Conservation (phyloP, 352 stramenopile genomes). For the Globisporangium spiculum region DNA sequence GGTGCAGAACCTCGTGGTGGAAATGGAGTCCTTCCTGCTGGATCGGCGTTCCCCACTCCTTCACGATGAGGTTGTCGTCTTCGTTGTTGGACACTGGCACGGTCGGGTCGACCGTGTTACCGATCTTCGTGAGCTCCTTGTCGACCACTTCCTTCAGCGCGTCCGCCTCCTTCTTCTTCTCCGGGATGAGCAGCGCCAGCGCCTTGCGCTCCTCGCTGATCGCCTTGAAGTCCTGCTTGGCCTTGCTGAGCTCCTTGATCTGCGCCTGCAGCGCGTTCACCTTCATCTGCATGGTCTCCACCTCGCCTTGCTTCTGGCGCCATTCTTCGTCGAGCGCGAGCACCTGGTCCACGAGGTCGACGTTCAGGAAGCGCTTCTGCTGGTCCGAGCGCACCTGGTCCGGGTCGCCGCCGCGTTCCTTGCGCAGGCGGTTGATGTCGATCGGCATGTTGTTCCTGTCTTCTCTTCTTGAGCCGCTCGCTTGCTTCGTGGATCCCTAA, state of each 20-base stretch:
- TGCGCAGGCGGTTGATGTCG: constrained; percentile 96
- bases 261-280: constrained; percentile 82
- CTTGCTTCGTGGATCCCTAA: neutral
- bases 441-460: constrained; percentile 89
- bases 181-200: constrained; percentile 58
- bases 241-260: constrained; percentile 88
- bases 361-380: constrained; percentile 91
- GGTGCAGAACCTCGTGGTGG: constrained; percentile 96
- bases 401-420: constrained; percentile 95
- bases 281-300: constrained; percentile 85
- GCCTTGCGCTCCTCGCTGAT: constrained; percentile 80
- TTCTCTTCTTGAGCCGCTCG: constrained; percentile 8
- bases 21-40: constrained; percentile 88
- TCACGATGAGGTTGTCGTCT: constrained; percentile 94
- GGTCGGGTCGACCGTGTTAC: constrained; percentile 96
- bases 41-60: constrained; percentile 68
- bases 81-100: constrained; percentile 97
- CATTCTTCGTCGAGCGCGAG: constrained; percentile 92
- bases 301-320: constrained; percentile 84
- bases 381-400: constrained; percentile 93
- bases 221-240: constrained; percentile 84
- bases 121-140: constrained; percentile 88
- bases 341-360: constrained; percentile 95
- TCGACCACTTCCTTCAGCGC: constrained; percentile 75
- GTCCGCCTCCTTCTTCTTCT: constrained; percentile 80